Evolutionary conservation across 495 filamentous ascomycete genomes (phyloP), one percentile per base, ranked within the genome.

Genomic region (Chaetomidium leptoderma): DNA sequence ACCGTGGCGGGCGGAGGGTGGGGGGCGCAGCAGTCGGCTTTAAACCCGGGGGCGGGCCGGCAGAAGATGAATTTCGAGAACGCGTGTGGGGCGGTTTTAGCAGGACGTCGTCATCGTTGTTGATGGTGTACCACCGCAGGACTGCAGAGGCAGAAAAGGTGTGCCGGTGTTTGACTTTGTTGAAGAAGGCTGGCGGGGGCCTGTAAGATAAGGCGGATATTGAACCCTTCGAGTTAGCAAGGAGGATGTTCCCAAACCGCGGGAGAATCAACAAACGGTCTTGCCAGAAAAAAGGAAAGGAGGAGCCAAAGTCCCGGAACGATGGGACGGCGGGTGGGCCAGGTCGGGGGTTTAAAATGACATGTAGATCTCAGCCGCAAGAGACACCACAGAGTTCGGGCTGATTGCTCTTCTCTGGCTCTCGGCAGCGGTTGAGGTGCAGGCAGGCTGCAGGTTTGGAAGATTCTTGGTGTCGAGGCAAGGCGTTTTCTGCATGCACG

Each of bases 141-240:
- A 50, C 39, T 35, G 63, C 55, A 14, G 63, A 50, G 21, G 60
- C 56, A 3, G 63, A 65, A 26, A 57, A 44, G 4, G 48, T 57
- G 29, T 57, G 60, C 21, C 58, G 60, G 43, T 63, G 56, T n/a
- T 57, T 23, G n/a, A 51, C 24, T 24, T 39, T 60, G 42, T 63
- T 66, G 54, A 49, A 60, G 19, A 63, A 63, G 4, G 57, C 55
- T 14, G 58, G 57, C 10, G 63, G 63, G 17, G 59, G 61, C 14
- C 63, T 66, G 46, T 42, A 4, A 2, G n/a, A n/a, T 32, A 30
- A 24, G n/a, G 14, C n/a, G 24, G 37, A 45, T 23, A 53, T 29
- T 21, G 21, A 53, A 7, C 33, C n/a, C 32, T 6, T 24, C 26
- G 21, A 8, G 36, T 60, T 17, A 56, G 51, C 29, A 7, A 43